Base-by-base conservation (phyloP, 257 asterid species). In the Eustoma russellianum region DNA sequence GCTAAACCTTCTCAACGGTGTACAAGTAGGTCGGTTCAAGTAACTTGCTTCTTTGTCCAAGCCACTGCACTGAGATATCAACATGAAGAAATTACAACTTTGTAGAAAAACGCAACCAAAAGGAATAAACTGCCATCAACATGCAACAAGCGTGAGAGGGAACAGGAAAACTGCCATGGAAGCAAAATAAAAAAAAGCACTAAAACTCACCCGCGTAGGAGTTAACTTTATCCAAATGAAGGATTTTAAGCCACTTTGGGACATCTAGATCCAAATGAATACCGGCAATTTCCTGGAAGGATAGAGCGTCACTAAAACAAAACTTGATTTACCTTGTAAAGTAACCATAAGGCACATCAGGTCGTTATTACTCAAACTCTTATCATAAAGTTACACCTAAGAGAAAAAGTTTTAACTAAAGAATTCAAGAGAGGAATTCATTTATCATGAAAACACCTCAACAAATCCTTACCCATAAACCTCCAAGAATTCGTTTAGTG, bases 1-100 rank as follows among this genome's bases (percentile, higher is more conserved):
- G 55, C 60, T 60, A 55, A 64, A 83, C 97, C 98, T 92, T 92
- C 65, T 85, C 97, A 80, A 75, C 71, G 63, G 95, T 85, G 76
- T 84, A 92, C 57, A 83, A 63, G 66, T 82, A 92, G 59, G 88
- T 81, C 45, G 98, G 97, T 71, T 92, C 98, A 54, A 77, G 83
- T 52, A 87, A 81, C 43, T 88, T 83, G 82, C 95, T 85, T 70
- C 94, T 88, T 68, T 70, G 79, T 74, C 90, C 98, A 61, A 92
- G 90, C 93, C 93, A 91, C 76, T 76, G 93, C 73, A 88, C 98
- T 88, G 96, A 62, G 59, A 65, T 62, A 63, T 54, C 41, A 60
- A 80, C 53, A 78, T 52, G 63, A 76, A 61, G 55, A 54, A 79
- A 38, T 38, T 38, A 38, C 43, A 9, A 38, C 9, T 38, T n/a